These are phyloP conservation scores for Brettanomyces nanus DNA, from an alignment of 805 yeast species.

Conservation along the genomic window DNA sequence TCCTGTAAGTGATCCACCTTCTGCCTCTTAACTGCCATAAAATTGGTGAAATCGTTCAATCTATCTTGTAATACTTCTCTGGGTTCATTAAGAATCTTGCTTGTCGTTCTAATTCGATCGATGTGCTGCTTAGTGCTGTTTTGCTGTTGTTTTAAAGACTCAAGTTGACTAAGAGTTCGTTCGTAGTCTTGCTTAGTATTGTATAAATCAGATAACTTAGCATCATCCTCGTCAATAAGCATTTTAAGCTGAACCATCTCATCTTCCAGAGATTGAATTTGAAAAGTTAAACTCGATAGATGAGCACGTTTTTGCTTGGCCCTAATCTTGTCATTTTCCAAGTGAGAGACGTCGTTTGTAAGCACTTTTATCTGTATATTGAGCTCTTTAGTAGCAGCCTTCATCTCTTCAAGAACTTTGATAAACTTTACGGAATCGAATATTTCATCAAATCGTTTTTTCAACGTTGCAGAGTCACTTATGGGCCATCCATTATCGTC, in stretches of 20 bases:
- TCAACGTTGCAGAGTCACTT: conserved; percentile 80
- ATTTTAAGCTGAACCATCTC: conserved; percentile 43
- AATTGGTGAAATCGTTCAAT: conserved; percentile 33
- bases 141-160: conserved; percentile 43
- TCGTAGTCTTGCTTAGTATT: conserved; percentile 78
- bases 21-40: conserved; percentile 18
- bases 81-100: conserved; percentile 37
- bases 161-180: conserved; percentile 53
- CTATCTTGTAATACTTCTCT: conserved; percentile 32
- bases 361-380: conserved; percentile 64
- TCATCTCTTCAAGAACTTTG: conserved; percentile 77
- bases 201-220: conserved; percentile 56
- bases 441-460: conserved; percentile 91
- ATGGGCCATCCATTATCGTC: conserved; percentile 97
- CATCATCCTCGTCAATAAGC: conserved; percentile 45
- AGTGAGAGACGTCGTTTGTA: conserved; percentile 71
- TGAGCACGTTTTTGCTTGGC: conserved; percentile 51
- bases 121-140: conserved; percentile 42
- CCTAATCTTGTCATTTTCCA: conserved; percentile 63
- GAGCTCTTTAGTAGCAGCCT: conserved; percentile 69
- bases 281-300: conserved; percentile 33
- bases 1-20: conserved; percentile 9
- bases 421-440: conserved; percentile 93
- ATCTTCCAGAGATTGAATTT: conserved; percentile 36
- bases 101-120: conserved; percentile 37